These are phyloP conservation scores for Fusarium nisikadoi DNA, from an alignment of 2,329 filamentous ascomycete genomes.

Conservation along the genomic window DNA sequence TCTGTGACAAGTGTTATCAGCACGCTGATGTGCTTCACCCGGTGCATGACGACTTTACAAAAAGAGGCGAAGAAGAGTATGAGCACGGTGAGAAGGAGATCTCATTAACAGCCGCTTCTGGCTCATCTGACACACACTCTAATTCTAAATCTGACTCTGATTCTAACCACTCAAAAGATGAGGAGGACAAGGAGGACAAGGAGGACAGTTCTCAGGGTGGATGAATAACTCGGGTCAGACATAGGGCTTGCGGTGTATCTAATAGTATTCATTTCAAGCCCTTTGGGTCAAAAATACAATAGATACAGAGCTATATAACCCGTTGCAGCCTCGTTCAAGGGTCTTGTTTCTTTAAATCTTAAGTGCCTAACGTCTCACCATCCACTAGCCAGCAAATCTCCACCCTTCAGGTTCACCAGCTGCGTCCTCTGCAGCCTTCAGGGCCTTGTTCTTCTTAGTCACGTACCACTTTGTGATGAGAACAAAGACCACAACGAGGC, in stretches of 20 bases:
- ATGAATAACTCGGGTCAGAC: too few relatives aligned
- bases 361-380: accelerated
- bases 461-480: slow-evolving; percentile 38
- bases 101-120: not conserved
- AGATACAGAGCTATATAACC: too few relatives aligned
- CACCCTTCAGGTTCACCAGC: slow-evolving; percentile 25
- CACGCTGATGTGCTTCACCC: not conserved
- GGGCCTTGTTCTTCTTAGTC: slow-evolving; percentile 40
- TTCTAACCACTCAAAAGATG: too few relatives aligned
- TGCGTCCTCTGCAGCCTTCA: slow-evolving; percentile 34
- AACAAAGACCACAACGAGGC: slow-evolving; percentile 32
- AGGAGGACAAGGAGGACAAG: too few relatives aligned
- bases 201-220: too few relatives aligned
- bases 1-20: not conserved
- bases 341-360: too few relatives aligned
- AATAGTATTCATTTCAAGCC: too few relatives aligned
- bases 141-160: too few relatives aligned
- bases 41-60: not conserved
- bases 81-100: not conserved
- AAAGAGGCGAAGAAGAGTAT: not conserved
- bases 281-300: too few relatives aligned
- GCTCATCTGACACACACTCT: not conserved
- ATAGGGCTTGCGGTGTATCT: too few relatives aligned
- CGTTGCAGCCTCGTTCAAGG: too few relatives aligned
- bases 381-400: slow-evolving; percentile 16